Conservation (phyloP, 75 land plant species). For the Cryptomeria japonica region DNA sequence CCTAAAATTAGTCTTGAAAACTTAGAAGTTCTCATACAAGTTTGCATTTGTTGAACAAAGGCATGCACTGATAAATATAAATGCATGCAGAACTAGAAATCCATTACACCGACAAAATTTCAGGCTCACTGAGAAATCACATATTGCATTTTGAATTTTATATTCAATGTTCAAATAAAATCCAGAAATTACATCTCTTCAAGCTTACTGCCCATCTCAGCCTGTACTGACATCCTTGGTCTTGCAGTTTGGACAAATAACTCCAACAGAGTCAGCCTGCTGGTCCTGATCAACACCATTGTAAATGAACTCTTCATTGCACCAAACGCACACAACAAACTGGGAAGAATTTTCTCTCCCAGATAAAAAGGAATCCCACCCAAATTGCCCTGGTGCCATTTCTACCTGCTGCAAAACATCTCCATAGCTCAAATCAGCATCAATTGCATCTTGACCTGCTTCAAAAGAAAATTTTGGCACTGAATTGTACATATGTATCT, state of each 20-base stretch:
- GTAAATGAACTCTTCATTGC: conserved; percentile 45
- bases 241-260: conserved; percentile 61
- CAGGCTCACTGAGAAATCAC: not conserved
- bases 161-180: not conserved
- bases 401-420: conserved; percentile 14
- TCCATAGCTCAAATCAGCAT: conserved; percentile 17
- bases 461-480: conserved; percentile 18
- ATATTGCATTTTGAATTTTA: not conserved
- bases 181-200: not conserved
- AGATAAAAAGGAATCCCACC: conserved; percentile 25
- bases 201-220: not conserved
- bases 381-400: conserved; percentile 28
- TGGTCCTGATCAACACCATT: conserved; percentile 25
- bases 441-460: conserved; percentile 17
- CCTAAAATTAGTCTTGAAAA: not conserved
- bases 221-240: conserved; percentile 36
- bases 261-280: conserved; percentile 53
- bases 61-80: not conserved
- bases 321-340: conserved; percentile 53
- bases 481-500: conserved; percentile 31
- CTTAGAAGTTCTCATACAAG: not conserved
- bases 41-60: not conserved
- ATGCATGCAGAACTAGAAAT: not conserved
- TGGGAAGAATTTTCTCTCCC: conserved; percentile 17
- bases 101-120: not conserved